Conservation (phyloP, 208 protist species). For the Trypanosoma congolense region DNA sequence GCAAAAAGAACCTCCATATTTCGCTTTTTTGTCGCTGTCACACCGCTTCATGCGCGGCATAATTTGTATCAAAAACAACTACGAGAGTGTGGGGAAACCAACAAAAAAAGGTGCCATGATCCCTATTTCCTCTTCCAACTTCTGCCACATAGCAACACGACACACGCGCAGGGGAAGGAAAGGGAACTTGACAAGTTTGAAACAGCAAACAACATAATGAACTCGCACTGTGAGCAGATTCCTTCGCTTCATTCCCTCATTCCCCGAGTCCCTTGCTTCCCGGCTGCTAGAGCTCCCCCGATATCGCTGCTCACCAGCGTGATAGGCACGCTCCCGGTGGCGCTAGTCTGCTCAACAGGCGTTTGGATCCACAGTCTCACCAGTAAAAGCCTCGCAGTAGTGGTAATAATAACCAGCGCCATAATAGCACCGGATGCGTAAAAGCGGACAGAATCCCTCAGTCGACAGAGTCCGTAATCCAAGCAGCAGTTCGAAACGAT, state of each 20-base stretch:
- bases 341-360: conserved; percentile 3
- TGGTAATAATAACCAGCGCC: conserved; percentile 26
- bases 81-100: too few species aligned
- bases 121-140: too few species aligned
- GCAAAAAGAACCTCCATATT: too few species aligned
- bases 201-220: conserved; percentile 17
- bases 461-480: conserved; percentile 43
- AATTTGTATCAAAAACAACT: too few species aligned
- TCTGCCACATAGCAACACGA: too few species aligned
- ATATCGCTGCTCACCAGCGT: too few species aligned
- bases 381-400: conserved; percentile 29
- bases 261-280: too few species aligned
- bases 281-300: background rate
- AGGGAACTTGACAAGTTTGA: too few species aligned
- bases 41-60: too few species aligned
- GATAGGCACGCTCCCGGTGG: background rate
- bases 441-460: conserved; percentile 38
- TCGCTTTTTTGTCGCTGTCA: too few species aligned
- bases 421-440: conserved; percentile 42
- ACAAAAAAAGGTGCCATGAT: too few species aligned
- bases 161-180: too few species aligned
- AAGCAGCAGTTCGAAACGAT: conserved; percentile 31
- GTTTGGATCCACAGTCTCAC: conserved; percentile 29
- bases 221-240: conserved; percentile 1
- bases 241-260: background rate